Evolutionary conservation across 345 rosid genomes (phyloP), one percentile per base, ranked within the genome.

Genomic region (Ricinus communis): DNA sequence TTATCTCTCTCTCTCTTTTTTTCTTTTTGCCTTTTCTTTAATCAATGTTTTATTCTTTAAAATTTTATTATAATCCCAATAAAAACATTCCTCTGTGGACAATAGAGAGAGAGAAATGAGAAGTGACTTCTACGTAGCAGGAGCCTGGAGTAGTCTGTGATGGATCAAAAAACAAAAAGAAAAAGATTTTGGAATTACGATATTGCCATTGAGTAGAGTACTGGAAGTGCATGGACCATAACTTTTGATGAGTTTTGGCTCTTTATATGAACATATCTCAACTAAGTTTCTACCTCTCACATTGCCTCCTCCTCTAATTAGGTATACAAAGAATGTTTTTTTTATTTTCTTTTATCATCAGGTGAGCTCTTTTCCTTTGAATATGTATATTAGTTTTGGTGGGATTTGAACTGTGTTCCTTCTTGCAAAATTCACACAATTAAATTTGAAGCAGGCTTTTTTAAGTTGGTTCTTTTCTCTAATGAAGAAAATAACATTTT

Each of bases 41-140:
- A 31, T 61, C 38, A 28, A 28, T 30, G 16, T 54, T 27, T 28
- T 8, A 11, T 21, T 25, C 5, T 36, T n/a, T 22, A 6, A 25
- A 15, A 58, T 14, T 58, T 56, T 55, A 52, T 47, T 69, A 18
- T 49, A 71, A 57, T 69, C 65, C 71, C 69, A 0, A 27, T 38
- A 25, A 46, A 62, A 73, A 73, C 71, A 82, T 63, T 63, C 72
- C 43, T 53, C 66, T 28, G 71, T 62, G 67, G 62, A 78, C 47
- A 56, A 56, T 70, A 67, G 58, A 15, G 38, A 68, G 12, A 30
- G 51, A 49, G 51, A 43, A 43, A 36, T 25, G 38, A 50, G 25
- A 60, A 16, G 38, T 49, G 33, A 46, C 19, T 60, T 13, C 55
- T 15, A 18, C 21, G 49, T 28, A 58, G 53, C 66, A 69, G 58